phyloP scores from a whole-genome alignment of 2,329 filamentous ascomycete genomes.

The Botryotinia calthae region DNA sequence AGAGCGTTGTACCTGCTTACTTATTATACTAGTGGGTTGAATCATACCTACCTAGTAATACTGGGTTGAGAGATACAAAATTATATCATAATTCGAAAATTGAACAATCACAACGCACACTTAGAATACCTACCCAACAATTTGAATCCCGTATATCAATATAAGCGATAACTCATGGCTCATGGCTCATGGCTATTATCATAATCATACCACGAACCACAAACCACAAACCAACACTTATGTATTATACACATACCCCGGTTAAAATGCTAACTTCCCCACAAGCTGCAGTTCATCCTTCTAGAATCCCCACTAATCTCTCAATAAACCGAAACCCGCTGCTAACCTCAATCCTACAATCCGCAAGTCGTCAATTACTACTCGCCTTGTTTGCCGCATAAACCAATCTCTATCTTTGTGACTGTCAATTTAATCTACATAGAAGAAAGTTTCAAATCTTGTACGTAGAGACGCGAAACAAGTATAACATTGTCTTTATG shows the following conservation, averaged over 20 bases:
- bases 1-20: conserved; percentile 4
- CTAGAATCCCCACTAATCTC: conserved; percentile 17
- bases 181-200: not conserved
- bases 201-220: not conserved
- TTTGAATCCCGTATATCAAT: not conserved
- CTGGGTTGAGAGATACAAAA: not conserved
- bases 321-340: conserved; percentile 14
- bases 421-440: not conserved
- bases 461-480: not conserved
- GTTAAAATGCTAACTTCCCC: conserved; percentile 8
- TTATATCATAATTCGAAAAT: not conserved
- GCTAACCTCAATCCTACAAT: conserved; percentile 2
- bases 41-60: not conserved
- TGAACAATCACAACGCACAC: not conserved
- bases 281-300: conserved; percentile 22
- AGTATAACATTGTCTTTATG: not conserved
- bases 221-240: not conserved
- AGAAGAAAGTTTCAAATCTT: not conserved
- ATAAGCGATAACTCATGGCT: not conserved
- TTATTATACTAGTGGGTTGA: too few species aligned
- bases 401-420: not conserved
- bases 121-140: not conserved
- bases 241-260: not conserved
- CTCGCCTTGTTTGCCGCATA: not conserved
- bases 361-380: conserved; percentile 4